A percentile compares a stretch with the other conserved stretches of the same genome.
phyloP scores from a whole-genome alignment of 2,329 filamentous ascomycete species.

The Polychaeton citri region DNA sequence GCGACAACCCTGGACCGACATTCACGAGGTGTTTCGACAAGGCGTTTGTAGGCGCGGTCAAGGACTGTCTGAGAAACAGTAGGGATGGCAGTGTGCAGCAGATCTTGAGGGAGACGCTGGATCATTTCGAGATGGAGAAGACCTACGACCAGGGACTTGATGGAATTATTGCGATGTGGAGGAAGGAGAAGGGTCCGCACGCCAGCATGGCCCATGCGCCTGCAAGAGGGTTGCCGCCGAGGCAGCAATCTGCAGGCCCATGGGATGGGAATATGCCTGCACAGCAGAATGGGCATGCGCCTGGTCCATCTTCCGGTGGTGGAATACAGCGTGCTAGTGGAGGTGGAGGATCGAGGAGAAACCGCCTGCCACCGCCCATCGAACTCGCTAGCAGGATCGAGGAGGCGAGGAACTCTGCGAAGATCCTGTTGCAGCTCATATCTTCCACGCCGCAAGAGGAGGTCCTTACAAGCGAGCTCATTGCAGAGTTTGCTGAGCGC shows the following conservation, averaged over 20 bases:
- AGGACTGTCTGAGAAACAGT: slow-evolving; percentile 58
- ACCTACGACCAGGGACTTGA: slow-evolving; percentile 59
- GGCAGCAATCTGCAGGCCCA: background rate
- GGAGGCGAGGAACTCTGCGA: slow-evolving; percentile 81
- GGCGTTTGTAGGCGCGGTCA: slow-evolving; percentile 65
- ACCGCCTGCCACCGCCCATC: slow-evolving; percentile 46
- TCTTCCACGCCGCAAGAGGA: slow-evolving; percentile 70
- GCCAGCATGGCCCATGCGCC: slow-evolving; percentile 10
- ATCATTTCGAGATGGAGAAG: slow-evolving; percentile 61
- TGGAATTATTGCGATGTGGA: slow-evolving; percentile 73
- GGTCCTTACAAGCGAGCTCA: slow-evolving; percentile 69
- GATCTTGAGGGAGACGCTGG: slow-evolving; percentile 75
- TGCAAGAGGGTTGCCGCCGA: slow-evolving; percentile 1
- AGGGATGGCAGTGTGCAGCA: slow-evolving; percentile 68
- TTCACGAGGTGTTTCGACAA: slow-evolving; percentile 87
- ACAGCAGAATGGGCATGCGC: too few species aligned
- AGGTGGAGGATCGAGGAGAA: background rate
- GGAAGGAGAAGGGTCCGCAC: slow-evolving; percentile 56
- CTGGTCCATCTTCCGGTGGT: background rate
- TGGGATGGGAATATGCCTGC: too few species aligned
- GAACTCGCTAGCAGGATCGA: slow-evolving; percentile 76
- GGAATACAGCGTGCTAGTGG: slow-evolving; percentile 3
- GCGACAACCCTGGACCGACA: slow-evolving; percentile 77
- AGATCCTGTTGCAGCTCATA: slow-evolving; percentile 81
- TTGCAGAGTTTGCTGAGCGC: slow-evolving; percentile 74